Percentiles rank a stretch among this genome's conserved stretches.
Conservation (phyloP, 2,329 filamentous ascomycete genomes). For the Aspergillus brunneoviolaceus region DNA sequence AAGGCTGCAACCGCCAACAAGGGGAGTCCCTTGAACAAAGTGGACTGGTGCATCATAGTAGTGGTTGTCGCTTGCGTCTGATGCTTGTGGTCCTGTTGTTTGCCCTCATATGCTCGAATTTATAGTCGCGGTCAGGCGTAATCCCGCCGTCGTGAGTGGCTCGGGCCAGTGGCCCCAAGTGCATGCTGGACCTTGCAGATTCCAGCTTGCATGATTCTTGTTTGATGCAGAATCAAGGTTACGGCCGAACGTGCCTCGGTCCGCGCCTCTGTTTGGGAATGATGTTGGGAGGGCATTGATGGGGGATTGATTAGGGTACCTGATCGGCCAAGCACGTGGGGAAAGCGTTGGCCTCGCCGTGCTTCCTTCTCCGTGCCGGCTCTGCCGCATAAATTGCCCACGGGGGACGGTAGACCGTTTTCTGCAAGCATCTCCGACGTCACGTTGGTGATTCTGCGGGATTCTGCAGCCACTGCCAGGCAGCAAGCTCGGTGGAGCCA, state of each 20-base stretch:
- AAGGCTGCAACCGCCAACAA: constrained; percentile 25
- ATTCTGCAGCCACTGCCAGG: too few species aligned
- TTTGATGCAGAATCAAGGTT: background rate
- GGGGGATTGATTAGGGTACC: background rate
- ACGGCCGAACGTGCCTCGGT: background rate
- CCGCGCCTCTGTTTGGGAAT: background rate
- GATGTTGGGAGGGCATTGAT: background rate
- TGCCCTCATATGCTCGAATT: background rate
- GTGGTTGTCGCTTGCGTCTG: background rate
- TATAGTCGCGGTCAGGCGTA: background rate
- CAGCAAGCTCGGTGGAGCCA: too few species aligned
- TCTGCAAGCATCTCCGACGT: background rate
- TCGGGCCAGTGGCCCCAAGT: background rate
- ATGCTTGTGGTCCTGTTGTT: background rate
- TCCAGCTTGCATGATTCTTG: background rate
- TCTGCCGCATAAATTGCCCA: background rate
- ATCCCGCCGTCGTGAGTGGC: too few species aligned
- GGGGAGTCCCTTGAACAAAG: constrained; percentile 25
- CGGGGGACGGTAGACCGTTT: background rate
- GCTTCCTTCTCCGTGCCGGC: background rate
- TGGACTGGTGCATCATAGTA: background rate
- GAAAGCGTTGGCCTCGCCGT: background rate
- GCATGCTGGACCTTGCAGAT: background rate
- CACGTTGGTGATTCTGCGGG: background rate
- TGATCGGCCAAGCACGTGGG: background rate